Base-by-base conservation (phyloP, 805 yeast species). In the Candida coquimbonensis region DNA sequence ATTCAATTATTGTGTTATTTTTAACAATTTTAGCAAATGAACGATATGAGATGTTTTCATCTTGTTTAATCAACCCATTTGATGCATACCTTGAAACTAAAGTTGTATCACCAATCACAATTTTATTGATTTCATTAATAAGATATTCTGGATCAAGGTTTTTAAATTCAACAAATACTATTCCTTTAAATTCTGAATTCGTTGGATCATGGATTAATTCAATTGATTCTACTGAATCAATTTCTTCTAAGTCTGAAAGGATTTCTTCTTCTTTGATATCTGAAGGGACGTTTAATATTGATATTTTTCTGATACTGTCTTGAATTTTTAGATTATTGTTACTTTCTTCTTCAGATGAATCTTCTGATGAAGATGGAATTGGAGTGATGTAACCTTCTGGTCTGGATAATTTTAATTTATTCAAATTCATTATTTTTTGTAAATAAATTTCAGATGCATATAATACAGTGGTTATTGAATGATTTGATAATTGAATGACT, bases 391-490 rank as follows among this genome's bases (percentile, higher is more conserved):
- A 78, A 36, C 69, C 72, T n/a, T 54, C 51, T 8, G 83, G 83
- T 49, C 83, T 64, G 16, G 57, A 50, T 7, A 75, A 49, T 5
- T 41, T 49, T 5, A 73, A 45, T 9, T 55, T 21, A 21, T 21
- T 52, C 3, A 65, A 55, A 44, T 66, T 60, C 49, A 67, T 36
- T 46, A 59, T 54, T 45, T 59, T 50, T 47, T 66, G 35, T 62
- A 65, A 24, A 62, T 60, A 63, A 1, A 68, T 67, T 44, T 68
- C 63, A 26, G 82, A 59, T 3, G 78, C 68, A 21, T 70, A 61
- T 0, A 76, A 67, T 0, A 77, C 59, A 0, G 91, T 83, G 0
- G 91, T 83, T 41, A 75, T 67, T 19, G 66, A 63, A 38, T 74
- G 63, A 34, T 70, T 72, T 11, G 72, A 65, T 44, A 85, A 73